phyloP scores from a whole-genome alignment of 2,329 filamentous ascomycete species.

The Paraconiothyrium sp. region DNA sequence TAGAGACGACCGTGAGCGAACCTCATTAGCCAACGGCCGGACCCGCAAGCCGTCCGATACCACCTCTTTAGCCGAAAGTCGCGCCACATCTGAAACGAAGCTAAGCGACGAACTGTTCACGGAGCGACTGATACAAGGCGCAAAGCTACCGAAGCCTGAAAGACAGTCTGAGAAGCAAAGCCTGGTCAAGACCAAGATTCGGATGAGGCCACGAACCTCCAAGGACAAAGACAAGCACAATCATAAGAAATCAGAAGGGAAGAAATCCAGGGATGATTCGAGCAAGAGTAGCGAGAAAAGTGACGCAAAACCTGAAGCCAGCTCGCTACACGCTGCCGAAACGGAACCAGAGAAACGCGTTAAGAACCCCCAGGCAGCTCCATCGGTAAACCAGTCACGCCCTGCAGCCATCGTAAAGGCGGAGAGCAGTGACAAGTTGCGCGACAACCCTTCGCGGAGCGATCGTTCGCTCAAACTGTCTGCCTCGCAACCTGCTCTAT shows the following conservation, averaged over 20 bases:
- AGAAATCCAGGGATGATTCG: slow-evolving; percentile 25
- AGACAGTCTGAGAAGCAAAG: slow-evolving; percentile 28
- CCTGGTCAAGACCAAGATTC: slow-evolving; percentile 48
- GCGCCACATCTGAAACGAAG: slow-evolving; percentile 29
- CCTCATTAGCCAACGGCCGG: slow-evolving; percentile 28
- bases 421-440: slow-evolving; percentile 40
- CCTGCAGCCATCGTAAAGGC: slow-evolving; percentile 33
- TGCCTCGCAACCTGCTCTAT: slow-evolving; percentile 39
- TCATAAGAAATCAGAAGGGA: slow-evolving; percentile 36
- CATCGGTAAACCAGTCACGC: slow-evolving; percentile 10
- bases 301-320: slow-evolving; percentile 19
- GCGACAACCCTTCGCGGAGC: slow-evolving; percentile 31
- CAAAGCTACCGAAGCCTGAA: slow-evolving; percentile 25
- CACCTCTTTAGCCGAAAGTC: slow-evolving; percentile 32
- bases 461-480: slow-evolving; percentile 40
- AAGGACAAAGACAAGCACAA: slow-evolving; percentile 22
- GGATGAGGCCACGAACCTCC: slow-evolving; percentile 43
- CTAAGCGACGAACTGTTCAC: slow-evolving; percentile 43
- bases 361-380: slow-evolving; percentile 19
- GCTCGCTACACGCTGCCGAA: slow-evolving; percentile 20
- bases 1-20: not conserved
- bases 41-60: slow-evolving; percentile 34
- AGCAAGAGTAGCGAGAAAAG: slow-evolving; percentile 22
- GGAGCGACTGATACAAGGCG: slow-evolving; percentile 37
- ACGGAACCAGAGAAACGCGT: slow-evolving; percentile 17